phyloP scores from a whole-genome alignment of 805 yeast genomes.

The Torulaspora microellipsoides region DNA sequence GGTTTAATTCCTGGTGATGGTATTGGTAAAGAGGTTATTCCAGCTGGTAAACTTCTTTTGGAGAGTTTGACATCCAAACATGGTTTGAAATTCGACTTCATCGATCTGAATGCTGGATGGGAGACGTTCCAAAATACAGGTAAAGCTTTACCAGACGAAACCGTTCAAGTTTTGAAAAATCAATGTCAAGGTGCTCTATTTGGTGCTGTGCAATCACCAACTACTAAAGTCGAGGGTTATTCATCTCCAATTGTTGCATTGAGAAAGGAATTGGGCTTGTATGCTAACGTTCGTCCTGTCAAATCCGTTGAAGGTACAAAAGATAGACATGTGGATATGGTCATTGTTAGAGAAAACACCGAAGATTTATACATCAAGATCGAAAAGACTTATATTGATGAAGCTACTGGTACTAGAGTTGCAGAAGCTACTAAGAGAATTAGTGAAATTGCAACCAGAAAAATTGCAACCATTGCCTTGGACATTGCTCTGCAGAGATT shows the following conservation, averaged over 20 bases:
- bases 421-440: slow-evolving; percentile 99
- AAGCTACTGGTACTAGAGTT: slow-evolving; percentile 77
- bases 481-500: slow-evolving; percentile 91
- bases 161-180: slow-evolving; percentile 68
- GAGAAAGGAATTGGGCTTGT: slow-evolving; percentile 89
- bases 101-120: slow-evolving; percentile 88
- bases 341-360: slow-evolving; percentile 97
- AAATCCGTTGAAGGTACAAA: slow-evolving; percentile 76
- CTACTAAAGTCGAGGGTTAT: slow-evolving; percentile 90
- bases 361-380: slow-evolving; percentile 96
- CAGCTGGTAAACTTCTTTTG: slow-evolving; percentile 87
- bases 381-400: slow-evolving; percentile 63
- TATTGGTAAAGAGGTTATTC: slow-evolving; percentile 95
- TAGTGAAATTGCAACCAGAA: slow-evolving; percentile 77
- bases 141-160: slow-evolving; percentile 88
- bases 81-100: slow-evolving; percentile 79
- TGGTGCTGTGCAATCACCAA: slow-evolving; percentile 96
- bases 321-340: slow-evolving; percentile 92
- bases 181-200: slow-evolving; percentile 96
- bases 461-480: slow-evolving; percentile 85
- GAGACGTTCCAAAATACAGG: slow-evolving; percentile 94
- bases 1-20: slow-evolving; percentile 97
- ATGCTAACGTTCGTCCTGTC: slow-evolving; percentile 97
- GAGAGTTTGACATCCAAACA: slow-evolving; percentile 74
- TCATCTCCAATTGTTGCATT: slow-evolving; percentile 99